phyloP scores from a whole-genome alignment of 805 yeast genomes.

The Komagataella pastoris region DNA sequence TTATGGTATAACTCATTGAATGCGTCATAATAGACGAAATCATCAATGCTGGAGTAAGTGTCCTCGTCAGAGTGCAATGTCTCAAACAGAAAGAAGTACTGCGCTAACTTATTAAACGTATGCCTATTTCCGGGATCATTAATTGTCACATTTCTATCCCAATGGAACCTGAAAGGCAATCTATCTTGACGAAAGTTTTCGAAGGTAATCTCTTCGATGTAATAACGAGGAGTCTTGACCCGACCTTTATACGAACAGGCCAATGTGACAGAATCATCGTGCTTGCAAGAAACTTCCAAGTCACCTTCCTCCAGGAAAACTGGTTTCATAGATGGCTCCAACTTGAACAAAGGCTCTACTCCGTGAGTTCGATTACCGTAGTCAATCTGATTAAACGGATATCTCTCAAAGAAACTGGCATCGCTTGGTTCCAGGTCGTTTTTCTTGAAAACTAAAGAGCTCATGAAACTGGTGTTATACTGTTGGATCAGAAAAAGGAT shows the following conservation, averaged over 20 bases:
- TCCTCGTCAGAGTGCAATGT: conserved; percentile 2
- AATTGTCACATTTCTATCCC: not conserved
- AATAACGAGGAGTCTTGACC: conserved; percentile 4
- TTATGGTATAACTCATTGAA: conserved; percentile 1
- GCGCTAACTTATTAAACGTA: conserved; percentile 1
- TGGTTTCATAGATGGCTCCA: conserved; percentile 4
- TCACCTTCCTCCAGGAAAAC: conserved; percentile 6
- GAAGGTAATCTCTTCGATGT: conserved; percentile 3
- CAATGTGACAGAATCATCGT: not conserved
- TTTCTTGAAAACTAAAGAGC: not conserved
- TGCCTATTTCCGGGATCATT: not conserved
- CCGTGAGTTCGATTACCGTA: conserved; percentile 1
- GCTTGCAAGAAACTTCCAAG: conserved; percentile 3
- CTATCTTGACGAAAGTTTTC: conserved; percentile 3
- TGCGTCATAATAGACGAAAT: conserved; percentile 1
- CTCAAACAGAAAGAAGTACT: conserved; percentile 4
- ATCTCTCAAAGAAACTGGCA: not conserved
- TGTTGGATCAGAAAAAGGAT: not conserved
- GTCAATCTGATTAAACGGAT: not conserved
- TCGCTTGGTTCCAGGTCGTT: not conserved
- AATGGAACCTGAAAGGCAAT: not conserved
- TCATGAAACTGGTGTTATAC: not conserved
- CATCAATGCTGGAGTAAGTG: conserved; percentile 1
- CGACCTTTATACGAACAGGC: conserved; percentile 3
- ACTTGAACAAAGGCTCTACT: conserved; percentile 1